Base-by-base conservation (phyloP, 495 filamentous ascomycete species). In the Podospora fimiseda region DNA sequence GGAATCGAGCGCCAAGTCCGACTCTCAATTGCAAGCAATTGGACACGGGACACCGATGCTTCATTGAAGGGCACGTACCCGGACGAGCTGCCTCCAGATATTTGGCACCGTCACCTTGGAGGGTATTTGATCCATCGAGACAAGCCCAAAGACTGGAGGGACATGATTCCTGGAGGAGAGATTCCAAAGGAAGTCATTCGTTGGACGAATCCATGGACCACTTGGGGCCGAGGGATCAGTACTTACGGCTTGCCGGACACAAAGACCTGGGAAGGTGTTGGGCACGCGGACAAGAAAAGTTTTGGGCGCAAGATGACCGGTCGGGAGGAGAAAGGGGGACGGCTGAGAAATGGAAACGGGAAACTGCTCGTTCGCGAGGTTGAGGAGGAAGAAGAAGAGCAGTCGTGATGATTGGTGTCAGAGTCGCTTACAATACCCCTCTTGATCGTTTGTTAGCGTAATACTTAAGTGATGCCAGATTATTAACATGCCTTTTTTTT, bases 171-270 rank as follows among this genome's bases (percentile, higher is more conserved):
- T 0, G 47, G 44, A 1, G 58, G 37, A 3, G 51, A 55, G 27
- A 55, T 68, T 11, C 65, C 63, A 0, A 9, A 13, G 1, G 63
- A 68, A 37, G 43, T 68, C 22, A 16, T 36, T 7, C 53, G 56
- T 2, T 68, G 65, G 65, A 63, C 65, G n/a, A 52, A 55, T 2
- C 61, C 64, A 0, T 68, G 63, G 63, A 66, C 59, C 20, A 68
- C 65, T 0, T 68, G 65, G 65, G 65, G 65, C 0, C 21, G 65
- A 4, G 65, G 65, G 4, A 67, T 68, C 33, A 65, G 62, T 27
- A 62, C 61, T 0, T 63, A 65, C 23, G 65, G 65, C 3, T 24
- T 68, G 40, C 65, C 65, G 13, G 65, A 68, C 27, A 65, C 65
- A 0, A 68, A 65, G 52, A 65, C 63, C 19, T 68, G 65, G 65